phyloP scores from a whole-genome alignment of 2,329 filamentous ascomycete species.

The Fusarium sp. region DNA sequence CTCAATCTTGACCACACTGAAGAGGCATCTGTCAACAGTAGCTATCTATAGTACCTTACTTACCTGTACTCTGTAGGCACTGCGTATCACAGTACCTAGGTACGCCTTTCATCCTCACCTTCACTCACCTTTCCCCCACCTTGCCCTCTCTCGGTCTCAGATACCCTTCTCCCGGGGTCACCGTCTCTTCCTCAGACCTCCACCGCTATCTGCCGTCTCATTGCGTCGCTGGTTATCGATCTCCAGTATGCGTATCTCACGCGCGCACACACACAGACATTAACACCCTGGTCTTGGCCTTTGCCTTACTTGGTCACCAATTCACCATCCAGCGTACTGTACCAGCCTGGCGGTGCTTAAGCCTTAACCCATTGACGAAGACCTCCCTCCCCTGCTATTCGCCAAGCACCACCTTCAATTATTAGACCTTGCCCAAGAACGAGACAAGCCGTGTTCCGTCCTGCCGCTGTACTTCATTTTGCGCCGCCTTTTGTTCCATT shows the following conservation, averaged over 20 bases:
- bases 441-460: constrained; percentile 21
- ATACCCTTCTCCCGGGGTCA: constrained; percentile 30
- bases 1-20: constrained; percentile 2
- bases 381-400: constrained; percentile 26
- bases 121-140: constrained; percentile 11
- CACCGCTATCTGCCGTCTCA: constrained; percentile 35
- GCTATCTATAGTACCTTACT: too few relatives aligned
- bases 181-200: constrained; percentile 25
- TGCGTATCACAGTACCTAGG: too few relatives aligned
- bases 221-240: constrained; percentile 32
- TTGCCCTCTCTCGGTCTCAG: constrained; percentile 11
- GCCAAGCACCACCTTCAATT: constrained; percentile 37
- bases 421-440: constrained; percentile 26
- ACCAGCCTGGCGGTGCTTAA: constrained; percentile 41
- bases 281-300: constrained; percentile 28
- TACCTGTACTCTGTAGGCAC: too few relatives aligned
- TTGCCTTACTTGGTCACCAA: constrained; percentile 23
- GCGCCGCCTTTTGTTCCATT: constrained; percentile 37
- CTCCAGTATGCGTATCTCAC: constrained; percentile 17
- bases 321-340: constrained; percentile 34
- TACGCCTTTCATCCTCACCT: not conserved
- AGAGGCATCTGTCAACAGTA: too few relatives aligned
- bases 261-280: constrained; percentile 11
- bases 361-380: constrained; percentile 27
- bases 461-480: constrained; percentile 20